phyloP scores from a whole-genome alignment of 306 rosid species.

The Vicia villosa region DNA sequence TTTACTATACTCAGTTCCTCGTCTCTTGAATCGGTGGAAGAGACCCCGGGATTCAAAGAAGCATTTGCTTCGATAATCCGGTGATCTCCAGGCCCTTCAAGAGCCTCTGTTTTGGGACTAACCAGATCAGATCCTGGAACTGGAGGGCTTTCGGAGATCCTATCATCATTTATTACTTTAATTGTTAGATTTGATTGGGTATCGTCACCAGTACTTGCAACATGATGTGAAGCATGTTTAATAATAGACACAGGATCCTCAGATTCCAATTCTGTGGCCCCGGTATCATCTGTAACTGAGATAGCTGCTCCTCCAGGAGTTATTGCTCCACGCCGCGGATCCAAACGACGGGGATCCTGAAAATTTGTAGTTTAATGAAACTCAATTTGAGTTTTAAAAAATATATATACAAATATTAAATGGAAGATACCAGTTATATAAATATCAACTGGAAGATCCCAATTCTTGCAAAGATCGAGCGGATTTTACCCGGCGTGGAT shows the following conservation, averaged over 20 bases:
- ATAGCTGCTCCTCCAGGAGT: slow-evolving; percentile 50
- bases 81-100: slow-evolving; percentile 57
- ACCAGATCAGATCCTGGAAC: slow-evolving; percentile 48
- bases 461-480: slow-evolving; percentile 25
- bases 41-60: slow-evolving; percentile 51
- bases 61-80: slow-evolving; percentile 38
- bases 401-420: slow-evolving; percentile 8
- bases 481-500: slow-evolving; percentile 85
- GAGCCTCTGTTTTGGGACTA: slow-evolving; percentile 49
- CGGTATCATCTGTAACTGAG: slow-evolving; percentile 56
- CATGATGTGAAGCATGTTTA: slow-evolving; percentile 57
- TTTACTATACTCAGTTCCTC: slow-evolving; percentile 55
- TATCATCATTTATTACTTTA: slow-evolving; percentile 56
- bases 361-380: slow-evolving; percentile 38
- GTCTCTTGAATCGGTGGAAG: slow-evolving; percentile 48
- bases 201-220: slow-evolving; percentile 42
- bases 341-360: slow-evolving; percentile 98
- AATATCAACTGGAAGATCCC: slow-evolving; percentile 18
- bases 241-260: slow-evolving; percentile 54
- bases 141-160: slow-evolving; percentile 48
- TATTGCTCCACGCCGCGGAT: slow-evolving; percentile 76
- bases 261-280: slow-evolving; percentile 51
- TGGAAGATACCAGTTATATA: slow-evolving; percentile 20
- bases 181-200: slow-evolving; percentile 45
- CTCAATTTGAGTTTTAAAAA: slow-evolving; percentile 18